Base-by-base conservation (phyloP, 495 filamentous ascomycete species). In the Achaetomiella virescens region DNA sequence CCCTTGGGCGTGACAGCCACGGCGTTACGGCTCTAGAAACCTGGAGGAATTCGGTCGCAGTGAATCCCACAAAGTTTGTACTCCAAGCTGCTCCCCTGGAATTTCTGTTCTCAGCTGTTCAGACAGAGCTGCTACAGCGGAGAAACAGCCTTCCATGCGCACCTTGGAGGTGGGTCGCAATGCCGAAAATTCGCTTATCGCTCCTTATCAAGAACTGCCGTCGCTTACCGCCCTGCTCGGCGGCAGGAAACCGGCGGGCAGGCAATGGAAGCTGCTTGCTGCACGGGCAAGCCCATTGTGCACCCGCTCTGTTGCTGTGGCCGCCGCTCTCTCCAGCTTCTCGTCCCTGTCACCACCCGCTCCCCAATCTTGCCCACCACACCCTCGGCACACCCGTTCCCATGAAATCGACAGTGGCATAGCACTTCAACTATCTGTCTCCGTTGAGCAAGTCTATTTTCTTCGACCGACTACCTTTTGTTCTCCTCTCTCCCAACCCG, bases 161-260 rank as follows among this genome's bases (percentile, higher is more conserved):
- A 52, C 20, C 36, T 48, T 24, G 20, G 43, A 22, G 50, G 48
- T 60, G 61, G 51, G 48, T 43, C 36, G 46, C 38, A 14, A 33
- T 17, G 36, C 51, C 64, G 55, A 67, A 69, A 69, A 66, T 66
- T 67, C 66, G 50, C 66, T 69, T 69, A 69, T 69, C 66, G 54
- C 35, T 18, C 18, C 52, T 69, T 69, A 69, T 69, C 66, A 37
- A 7, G 12, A 49, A 56, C 55, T 69, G 66, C 64, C 66, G 31
- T 20, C 12, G 0, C 36, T 40, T 46, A 65, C 66, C 66, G 66
- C 66, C 48, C 27, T 25, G 17, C 27, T 15, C 42, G 29, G 33
- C 46, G 43, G 46, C 54, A 57, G 31, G 43, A 42, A 43, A 48
- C 31, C 48, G 58, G 53, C 53, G 27, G 55, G 61, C 64, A 64